Percentiles rank a stretch among this genome's conserved stretches.
phyloP scores from a whole-genome alignment of 2,329 filamentous ascomycete genomes.

The Chrysoporthe cubensis region DNA sequence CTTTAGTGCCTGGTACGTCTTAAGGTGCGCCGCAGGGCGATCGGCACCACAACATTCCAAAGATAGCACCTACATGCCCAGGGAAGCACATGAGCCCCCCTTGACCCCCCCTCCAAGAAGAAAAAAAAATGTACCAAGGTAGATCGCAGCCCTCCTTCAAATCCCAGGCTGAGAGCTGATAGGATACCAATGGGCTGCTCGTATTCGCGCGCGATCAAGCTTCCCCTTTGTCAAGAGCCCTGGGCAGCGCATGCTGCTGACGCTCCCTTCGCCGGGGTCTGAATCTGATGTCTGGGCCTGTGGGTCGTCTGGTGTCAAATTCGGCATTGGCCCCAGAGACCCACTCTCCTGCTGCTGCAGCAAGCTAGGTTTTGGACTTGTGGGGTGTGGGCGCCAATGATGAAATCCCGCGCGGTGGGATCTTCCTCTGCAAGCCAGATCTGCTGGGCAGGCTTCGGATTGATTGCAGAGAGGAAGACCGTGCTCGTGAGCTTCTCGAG shows the following conservation, averaged over 20 bases:
- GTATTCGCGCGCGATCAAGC: neutral
- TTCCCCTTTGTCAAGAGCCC: neutral
- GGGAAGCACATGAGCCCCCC: too few relatives aligned
- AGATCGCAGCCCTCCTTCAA: too few relatives aligned
- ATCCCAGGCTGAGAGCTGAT: neutral
- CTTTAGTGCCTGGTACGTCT: neutral
- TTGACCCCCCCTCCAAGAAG: too few relatives aligned
- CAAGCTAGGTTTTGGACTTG: constrained; percentile 9
- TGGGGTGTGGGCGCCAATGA: constrained; percentile 6
- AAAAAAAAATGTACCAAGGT: too few relatives aligned
- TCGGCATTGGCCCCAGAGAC: neutral
- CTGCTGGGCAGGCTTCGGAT: neutral
- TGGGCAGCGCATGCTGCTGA: neutral
- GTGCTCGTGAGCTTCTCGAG: neutral
- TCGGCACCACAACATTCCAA: too few relatives aligned
- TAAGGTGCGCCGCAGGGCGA: too few relatives aligned
- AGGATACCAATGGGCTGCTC: neutral
- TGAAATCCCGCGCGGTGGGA: neutral
- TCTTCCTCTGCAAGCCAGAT: neutral
- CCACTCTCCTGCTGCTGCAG: constrained; percentile 9
- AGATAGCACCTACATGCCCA: too few relatives aligned
- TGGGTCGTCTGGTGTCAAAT: constrained; percentile 8
- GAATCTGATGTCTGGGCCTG: neutral
- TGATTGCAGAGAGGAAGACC: neutral
- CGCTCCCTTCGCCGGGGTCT: neutral